Percentiles rank a stretch among this genome's conserved stretches.
These are phyloP conservation scores for Apiospora aurea DNA, from an alignment of 2,329 filamentous ascomycete species.

Conservation along the genomic window DNA sequence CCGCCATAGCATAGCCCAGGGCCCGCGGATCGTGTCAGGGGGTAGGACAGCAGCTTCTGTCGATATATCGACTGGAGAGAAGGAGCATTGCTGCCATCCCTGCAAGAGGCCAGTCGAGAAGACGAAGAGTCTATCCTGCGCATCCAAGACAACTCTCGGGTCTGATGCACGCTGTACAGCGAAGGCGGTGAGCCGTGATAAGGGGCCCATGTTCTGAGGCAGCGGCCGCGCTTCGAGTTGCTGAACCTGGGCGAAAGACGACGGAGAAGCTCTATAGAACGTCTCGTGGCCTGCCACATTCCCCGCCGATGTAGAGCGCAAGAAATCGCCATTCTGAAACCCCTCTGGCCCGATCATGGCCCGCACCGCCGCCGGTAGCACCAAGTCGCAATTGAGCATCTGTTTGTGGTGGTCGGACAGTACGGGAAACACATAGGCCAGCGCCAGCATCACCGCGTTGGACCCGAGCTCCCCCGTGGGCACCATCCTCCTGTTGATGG, in stretches of 20 bases:
- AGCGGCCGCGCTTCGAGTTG: conserved; percentile 66
- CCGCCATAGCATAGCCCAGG: conserved; percentile 77
- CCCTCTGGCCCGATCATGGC: conserved; percentile 76
- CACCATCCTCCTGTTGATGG: conserved; percentile 35
- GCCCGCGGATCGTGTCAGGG: conserved; percentile 70
- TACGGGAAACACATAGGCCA: conserved; percentile 80
- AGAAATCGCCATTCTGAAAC: conserved; percentile 77
- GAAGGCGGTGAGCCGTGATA: conserved; percentile 71
- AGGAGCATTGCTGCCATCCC: conserved; percentile 76
- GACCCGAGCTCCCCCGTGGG: conserved; percentile 47
- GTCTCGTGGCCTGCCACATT: conserved; percentile 69
- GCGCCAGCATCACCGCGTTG: conserved; percentile 69
- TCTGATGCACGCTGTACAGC: conserved; percentile 63
- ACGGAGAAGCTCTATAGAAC: conserved; percentile 68
- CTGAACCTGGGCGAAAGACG: conserved; percentile 67
- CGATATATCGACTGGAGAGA: conserved; percentile 75
- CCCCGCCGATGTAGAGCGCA: conserved; percentile 68
- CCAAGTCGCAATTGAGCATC: conserved; percentile 69
- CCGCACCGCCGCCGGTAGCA: conserved; percentile 74
- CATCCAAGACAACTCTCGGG: conserved; percentile 53
- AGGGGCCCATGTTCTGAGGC: conserved; percentile 70
- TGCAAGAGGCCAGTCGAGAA: conserved; percentile 72
- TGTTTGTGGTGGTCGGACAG: conserved; percentile 66
- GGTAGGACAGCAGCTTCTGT: conserved; percentile 70
- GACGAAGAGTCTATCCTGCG: conserved; percentile 67